phyloP scores from a whole-genome alignment of 1,139 yeast genomes.

The Kluyveromyces sp. region DNA sequence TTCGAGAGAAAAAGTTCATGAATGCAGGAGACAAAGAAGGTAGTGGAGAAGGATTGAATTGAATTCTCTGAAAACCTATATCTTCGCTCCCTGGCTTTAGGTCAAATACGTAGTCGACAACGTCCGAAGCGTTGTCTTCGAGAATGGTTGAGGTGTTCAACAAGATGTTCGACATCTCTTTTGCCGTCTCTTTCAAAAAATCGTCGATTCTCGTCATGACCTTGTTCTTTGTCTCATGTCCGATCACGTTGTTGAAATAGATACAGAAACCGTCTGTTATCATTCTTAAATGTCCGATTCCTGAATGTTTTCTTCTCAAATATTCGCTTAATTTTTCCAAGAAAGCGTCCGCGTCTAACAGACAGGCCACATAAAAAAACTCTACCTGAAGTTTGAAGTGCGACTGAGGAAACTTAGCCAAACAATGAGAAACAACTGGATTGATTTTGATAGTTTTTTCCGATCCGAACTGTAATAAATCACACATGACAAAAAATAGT shows the following conservation, averaged over 20 bases:
- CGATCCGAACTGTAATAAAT: constrained; percentile 11
- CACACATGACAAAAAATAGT: constrained; percentile 17
- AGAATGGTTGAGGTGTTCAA: constrained; percentile 23
- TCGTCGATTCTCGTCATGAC: constrained; percentile 18
- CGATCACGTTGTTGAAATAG: constrained; percentile 25
- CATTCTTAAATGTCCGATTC: constrained; percentile 20
- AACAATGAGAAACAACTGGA: constrained; percentile 18
- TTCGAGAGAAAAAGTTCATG: constrained; percentile 4
- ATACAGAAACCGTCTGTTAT: constrained; percentile 30
- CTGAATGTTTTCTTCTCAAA: constrained; percentile 12
- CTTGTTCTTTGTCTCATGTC: constrained; percentile 15
- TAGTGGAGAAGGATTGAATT: constrained; percentile 4
- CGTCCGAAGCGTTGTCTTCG: constrained; percentile 22
- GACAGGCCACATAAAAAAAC: constrained; percentile 27
- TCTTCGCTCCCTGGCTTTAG: constrained; percentile 2
- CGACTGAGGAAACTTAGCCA: constrained; percentile 19
- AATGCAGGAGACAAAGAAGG: constrained; percentile 9
- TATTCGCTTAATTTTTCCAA: constrained; percentile 16
- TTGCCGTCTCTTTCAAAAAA: constrained; percentile 24
- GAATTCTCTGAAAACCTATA: constrained; percentile 1
- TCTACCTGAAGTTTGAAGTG: constrained; percentile 25
- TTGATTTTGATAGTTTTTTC: constrained; percentile 16
- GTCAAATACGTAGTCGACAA: constrained; percentile 15
- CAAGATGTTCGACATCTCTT: constrained; percentile 24
- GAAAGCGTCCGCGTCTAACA: constrained; percentile 21